phyloP scores from a whole-genome alignment of 176 grass and related monocot genomes.

The Ensete ventricosum region DNA sequence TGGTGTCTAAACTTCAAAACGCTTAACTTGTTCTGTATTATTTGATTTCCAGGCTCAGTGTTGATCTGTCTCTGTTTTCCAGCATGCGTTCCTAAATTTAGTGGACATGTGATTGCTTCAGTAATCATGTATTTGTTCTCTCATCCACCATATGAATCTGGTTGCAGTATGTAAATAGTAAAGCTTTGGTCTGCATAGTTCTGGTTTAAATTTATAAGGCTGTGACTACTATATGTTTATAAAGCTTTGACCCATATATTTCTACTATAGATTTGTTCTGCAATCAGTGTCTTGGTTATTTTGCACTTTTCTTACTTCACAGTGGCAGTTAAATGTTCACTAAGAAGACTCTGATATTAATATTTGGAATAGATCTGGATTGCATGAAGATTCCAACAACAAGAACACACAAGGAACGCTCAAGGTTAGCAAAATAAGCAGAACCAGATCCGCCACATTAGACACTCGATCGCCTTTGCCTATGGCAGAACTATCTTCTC shows the following conservation, averaged over 20 bases:
- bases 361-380: slow-evolving; percentile 53
- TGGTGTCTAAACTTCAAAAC: not conserved
- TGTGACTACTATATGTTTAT: too few species aligned
- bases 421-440: not conserved
- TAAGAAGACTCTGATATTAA: slow-evolving; percentile 17
- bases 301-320: not conserved
- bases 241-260: too few species aligned
- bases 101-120: not conserved
- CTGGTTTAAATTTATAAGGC: too few species aligned
- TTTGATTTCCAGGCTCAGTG: not conserved
- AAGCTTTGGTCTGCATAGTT: too few species aligned
- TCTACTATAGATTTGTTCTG: too few species aligned
- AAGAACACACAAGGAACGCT: slow-evolving; percentile 31
- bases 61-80: not conserved
- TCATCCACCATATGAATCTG: not conserved
- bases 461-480: not conserved
- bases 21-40: not conserved
- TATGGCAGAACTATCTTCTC: not conserved
- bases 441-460: not conserved
- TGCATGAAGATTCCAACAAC: slow-evolving; percentile 47
- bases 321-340: not conserved
- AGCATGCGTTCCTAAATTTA: not conserved
- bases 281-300: not conserved
- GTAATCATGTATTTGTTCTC: not conserved
- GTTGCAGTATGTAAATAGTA: too few species aligned